Percentiles rank a stretch among this genome's conserved stretches.
Evolutionary conservation across 2,329 filamentous ascomycete genomes (phyloP).

Genomic region (Chaetothyriales sp.): DNA sequence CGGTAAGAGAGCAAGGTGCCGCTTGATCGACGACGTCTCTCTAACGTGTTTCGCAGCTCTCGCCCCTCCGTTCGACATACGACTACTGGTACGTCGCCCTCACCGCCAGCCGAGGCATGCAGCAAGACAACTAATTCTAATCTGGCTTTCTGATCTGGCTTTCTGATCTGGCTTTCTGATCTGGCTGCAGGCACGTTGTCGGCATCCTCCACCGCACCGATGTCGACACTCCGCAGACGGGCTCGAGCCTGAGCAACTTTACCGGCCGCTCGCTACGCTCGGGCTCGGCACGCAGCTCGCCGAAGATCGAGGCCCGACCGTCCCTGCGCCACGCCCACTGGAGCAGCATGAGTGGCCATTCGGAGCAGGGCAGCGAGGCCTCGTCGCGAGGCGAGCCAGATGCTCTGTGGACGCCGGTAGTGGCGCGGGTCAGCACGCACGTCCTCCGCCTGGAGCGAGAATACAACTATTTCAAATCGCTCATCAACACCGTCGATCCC

Average conservation of each 20-base stretch:
- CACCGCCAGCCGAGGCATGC: slow-evolving; percentile 1
- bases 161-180: no score
- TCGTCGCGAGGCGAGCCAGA: slow-evolving; percentile 28
- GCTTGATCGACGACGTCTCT: slow-evolving; percentile 1
- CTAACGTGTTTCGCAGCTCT: slow-evolving; percentile 13
- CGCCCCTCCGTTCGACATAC: slow-evolving; percentile 49
- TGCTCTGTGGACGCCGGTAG: slow-evolving; percentile 45
- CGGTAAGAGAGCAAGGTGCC: slow-evolving; percentile 19
- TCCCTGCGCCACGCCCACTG: slow-evolving; percentile 31
- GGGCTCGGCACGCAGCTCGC: slow-evolving; percentile 30
- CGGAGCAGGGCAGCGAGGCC: slow-evolving; percentile 30
- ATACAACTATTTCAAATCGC: slow-evolving; percentile 65
- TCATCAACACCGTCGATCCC: slow-evolving; percentile 59
- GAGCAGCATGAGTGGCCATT: slow-evolving; percentile 38
- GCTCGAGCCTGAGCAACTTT: slow-evolving; percentile 29
- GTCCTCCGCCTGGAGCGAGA: slow-evolving; percentile 72
- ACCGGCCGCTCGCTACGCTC: slow-evolving; percentile 30
- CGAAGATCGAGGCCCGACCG: slow-evolving; percentile 28
- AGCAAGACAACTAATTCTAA: not conserved
- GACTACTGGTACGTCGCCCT: slow-evolving; percentile 58
- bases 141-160: no score
- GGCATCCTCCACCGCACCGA: slow-evolving; percentile 45
- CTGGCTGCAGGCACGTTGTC: slow-evolving; percentile 38
- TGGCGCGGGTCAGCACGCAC: slow-evolving; percentile 74
- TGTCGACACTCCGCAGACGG: slow-evolving; percentile 34